Evolutionary conservation across 2,329 filamentous ascomycete species (phyloP).

Genomic region (Neofusicoccum ribis): DNA sequence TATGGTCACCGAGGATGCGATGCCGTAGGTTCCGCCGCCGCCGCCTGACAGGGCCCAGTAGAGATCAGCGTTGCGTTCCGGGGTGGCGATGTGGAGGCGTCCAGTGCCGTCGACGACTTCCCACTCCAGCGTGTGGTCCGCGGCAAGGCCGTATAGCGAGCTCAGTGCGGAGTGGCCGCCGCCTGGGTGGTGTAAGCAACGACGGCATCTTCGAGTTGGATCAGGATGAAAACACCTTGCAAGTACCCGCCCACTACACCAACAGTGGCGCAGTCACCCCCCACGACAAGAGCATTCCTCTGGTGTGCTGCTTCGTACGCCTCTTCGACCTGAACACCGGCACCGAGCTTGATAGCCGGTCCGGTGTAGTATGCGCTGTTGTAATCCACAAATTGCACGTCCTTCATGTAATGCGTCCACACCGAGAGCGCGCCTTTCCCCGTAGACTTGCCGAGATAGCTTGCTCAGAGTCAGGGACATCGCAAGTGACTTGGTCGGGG

Average conservation of each 20-base stretch:
- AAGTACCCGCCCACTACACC: slow-evolving; percentile 35
- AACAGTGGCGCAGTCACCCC: slow-evolving; percentile 34
- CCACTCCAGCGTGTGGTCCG: slow-evolving; percentile 33
- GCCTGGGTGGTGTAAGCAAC: too few relatives aligned
- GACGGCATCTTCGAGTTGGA: too few relatives aligned
- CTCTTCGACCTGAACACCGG: slow-evolving; percentile 35
- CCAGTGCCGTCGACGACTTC: slow-evolving; percentile 35
- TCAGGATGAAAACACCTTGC: slow-evolving; percentile 21
- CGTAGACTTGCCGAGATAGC: slow-evolving; percentile 36
- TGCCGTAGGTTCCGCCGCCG: slow-evolving; percentile 34
- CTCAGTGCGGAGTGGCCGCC: slow-evolving; percentile 29
- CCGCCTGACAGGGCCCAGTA: slow-evolving; percentile 39
- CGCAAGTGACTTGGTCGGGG: too few relatives aligned
- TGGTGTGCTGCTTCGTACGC: slow-evolving; percentile 26
- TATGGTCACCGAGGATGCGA: slow-evolving; percentile 33
- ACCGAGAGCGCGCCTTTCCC: slow-evolving; percentile 34
- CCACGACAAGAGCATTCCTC: slow-evolving; percentile 26
- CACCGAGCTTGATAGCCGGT: slow-evolving; percentile 32
- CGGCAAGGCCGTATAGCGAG: slow-evolving; percentile 27
- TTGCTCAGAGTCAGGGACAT: too few relatives aligned
- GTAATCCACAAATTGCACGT: slow-evolving; percentile 33
- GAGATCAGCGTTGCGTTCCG: slow-evolving; percentile 31
- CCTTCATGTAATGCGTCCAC: slow-evolving; percentile 39
- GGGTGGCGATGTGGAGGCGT: slow-evolving; percentile 28
- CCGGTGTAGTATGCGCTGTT: slow-evolving; percentile 27